Evolutionary conservation across 129 eudicot species (phyloP), one percentile per base, ranked within the genome.

Genomic region (Artemisia tridentata): DNA sequence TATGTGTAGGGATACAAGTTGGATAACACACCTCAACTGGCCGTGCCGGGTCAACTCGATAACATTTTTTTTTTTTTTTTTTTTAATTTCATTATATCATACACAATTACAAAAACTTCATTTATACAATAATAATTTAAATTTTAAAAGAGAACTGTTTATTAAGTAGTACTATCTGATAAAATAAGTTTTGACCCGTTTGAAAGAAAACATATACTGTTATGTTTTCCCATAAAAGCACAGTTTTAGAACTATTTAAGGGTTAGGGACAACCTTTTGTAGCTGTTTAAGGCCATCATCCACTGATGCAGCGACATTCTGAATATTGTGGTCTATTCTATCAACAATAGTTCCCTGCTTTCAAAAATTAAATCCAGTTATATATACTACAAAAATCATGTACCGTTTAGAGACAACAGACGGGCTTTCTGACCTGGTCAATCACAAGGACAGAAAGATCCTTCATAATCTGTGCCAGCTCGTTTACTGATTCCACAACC

Each of bases 391-490:
- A 41, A 48, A 12, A 56, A 20, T 23, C 51, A 48, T 23, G 46
- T 46, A 65, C 38, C 14, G 47, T 48, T 27, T 61, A 21, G 17
- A 48, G 11, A 23, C 29, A 43, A 51, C 46, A 21, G 4, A 57
- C n/a, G 29, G 63, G 59, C 2, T 69, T 73, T 61, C 80, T 49
- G 45, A 91, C 96, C 92, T 91, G 96, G 78, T 91, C 97, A 34
- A 91, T 91, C 72, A 88, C 96, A 70, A 91, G 86, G 11, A 91
- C 97, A 1, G 97, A 88, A 56, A 91, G 88, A 81, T 91, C 97
- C 82, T 88, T 91, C 96, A 91, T 91, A 60, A 91, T 86, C 69
- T 91, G 97, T 19, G 92, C 97, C 47, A 91, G 88, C 79, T 91
- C 97, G 27, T 86, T 88, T 21, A 88, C 96, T 14, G 96, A 91